These are phyloP conservation scores for Eucalyptus coolabah DNA, from an alignment of 345 rosid genomes.

Conservation along the genomic window DNA sequence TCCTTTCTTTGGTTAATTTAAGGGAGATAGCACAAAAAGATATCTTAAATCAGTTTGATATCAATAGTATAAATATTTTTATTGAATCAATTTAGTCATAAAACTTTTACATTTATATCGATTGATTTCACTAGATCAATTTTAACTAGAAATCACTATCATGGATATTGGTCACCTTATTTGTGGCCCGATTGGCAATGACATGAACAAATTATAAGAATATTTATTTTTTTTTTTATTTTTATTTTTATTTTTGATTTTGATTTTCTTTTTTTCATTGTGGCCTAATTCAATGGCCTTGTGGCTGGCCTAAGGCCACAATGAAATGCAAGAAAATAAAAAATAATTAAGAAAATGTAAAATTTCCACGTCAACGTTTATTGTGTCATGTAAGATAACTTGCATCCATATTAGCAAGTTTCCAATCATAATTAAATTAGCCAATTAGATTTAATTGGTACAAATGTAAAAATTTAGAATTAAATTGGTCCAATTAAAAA, in stretches of 20 bases:
- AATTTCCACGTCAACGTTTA: too few species aligned
- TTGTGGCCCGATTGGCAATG: accelerated
- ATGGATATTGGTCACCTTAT: accelerated
- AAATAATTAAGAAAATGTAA: too few species aligned
- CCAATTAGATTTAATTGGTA: background rate
- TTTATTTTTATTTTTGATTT: too few species aligned
- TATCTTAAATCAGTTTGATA: too few species aligned
- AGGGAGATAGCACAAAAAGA: accelerated
- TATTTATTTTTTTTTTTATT: too few species aligned
- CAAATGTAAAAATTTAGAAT: too few species aligned
- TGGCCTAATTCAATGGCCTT: background rate
- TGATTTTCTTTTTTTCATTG: too few species aligned
- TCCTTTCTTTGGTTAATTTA: background rate
- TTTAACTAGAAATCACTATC: accelerated
- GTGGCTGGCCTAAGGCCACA: background rate
- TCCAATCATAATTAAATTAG: too few species aligned
- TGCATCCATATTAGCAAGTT: too few species aligned
- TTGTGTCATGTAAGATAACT: accelerated
- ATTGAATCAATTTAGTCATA: too few species aligned
- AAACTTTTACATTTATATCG: too few species aligned
- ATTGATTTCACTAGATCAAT: accelerated
- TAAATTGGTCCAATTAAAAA: background rate
- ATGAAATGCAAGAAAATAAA: background rate
- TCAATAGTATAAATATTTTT: accelerated
- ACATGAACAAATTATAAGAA: too few species aligned